Base-by-base conservation (phyloP, 768 basidiomycete genomes). In the Suillus variegatus region DNA sequence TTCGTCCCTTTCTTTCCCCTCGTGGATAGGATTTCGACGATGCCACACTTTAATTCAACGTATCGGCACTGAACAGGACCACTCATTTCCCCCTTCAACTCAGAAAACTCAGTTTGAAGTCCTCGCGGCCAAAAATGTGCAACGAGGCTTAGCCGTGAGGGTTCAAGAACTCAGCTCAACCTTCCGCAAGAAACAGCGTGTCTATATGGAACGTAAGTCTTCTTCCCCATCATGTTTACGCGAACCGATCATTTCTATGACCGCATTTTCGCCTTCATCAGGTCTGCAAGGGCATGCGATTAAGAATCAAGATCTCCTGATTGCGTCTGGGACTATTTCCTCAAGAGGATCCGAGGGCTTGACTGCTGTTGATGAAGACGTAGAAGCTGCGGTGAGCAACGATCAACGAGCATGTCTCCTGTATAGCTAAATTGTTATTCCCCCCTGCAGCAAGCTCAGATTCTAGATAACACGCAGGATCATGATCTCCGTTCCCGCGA, bases 201-300 rank as follows among this genome's bases (percentile, higher is more conserved):
- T 97, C 40, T 99, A 98, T 78, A 92, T 99, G 92, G 92, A 97
- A 80, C 96, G 97, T 97, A 75, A 79, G 96, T 85, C 49, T 65
- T 61, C 43, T 44, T 51, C 57, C 58, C n/a, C 16, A 65, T 63
- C 55, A 22, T 16, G n/a, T 40, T 40, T 62, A 14, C 61, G 52
- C 38, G 56, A 65, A 63, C 57, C 61, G 69, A 68, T 65, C 52
- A 35, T 70, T 72, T 67, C 66, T 52, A 32, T 3, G 18, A 43
- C 58, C 68, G 54, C 38, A 56, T 47, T 67, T 65, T 61, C 64
- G 55, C 65, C 64, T 64, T 58, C 60, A 65, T 56, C 75, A 97
- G 97, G 92, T 76, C 83, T 99, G 51, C 94, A 97, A 82, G 97
- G 97, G 67, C 96, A 99, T 82, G 94, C 96, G 75, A 95, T 94